These are phyloP conservation scores for Penicillium subrubescens DNA, from an alignment of 495 filamentous ascomycete genomes.

Conservation along the genomic window DNA sequence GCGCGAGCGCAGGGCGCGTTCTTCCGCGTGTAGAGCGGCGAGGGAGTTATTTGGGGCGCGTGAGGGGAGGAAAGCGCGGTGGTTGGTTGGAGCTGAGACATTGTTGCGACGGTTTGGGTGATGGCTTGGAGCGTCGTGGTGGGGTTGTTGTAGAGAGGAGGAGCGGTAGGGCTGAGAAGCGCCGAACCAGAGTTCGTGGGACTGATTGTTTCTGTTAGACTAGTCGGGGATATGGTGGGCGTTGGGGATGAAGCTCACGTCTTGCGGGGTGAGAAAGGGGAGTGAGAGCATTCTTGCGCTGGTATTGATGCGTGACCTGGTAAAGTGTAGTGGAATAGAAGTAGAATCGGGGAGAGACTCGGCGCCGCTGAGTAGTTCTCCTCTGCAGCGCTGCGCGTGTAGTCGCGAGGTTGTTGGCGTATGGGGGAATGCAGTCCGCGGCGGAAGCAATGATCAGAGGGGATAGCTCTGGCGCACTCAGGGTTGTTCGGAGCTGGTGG, in stretches of 20 bases:
- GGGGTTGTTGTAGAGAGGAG: conserved; percentile 24
- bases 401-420: neutral
- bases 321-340: neutral
- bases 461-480: neutral
- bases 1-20: conserved; percentile 65
- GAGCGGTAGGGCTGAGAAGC: conserved; percentile 51
- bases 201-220: conserved; percentile 39
- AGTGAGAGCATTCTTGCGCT: conserved; percentile 63
- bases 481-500: neutral
- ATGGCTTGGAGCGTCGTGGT: conserved; percentile 22
- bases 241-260: conserved; percentile 52
- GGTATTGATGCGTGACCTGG: neutral
- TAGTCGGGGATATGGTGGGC: neutral
- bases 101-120: conserved; percentile 32
- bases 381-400: neutral
- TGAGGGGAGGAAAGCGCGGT: conserved; percentile 32
- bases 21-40: conserved; percentile 65
- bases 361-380: neutral
- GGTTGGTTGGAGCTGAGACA: conserved; percentile 23
- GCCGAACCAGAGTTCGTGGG: conserved; percentile 72
- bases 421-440: neutral
- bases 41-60: conserved; percentile 44
- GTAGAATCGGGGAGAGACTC: no score
- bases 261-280: conserved; percentile 70
- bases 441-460: neutral